These are phyloP conservation scores for Aspergillus sp. DNA, from an alignment of 2,329 filamentous ascomycete species.

Conservation along the genomic window DNA sequence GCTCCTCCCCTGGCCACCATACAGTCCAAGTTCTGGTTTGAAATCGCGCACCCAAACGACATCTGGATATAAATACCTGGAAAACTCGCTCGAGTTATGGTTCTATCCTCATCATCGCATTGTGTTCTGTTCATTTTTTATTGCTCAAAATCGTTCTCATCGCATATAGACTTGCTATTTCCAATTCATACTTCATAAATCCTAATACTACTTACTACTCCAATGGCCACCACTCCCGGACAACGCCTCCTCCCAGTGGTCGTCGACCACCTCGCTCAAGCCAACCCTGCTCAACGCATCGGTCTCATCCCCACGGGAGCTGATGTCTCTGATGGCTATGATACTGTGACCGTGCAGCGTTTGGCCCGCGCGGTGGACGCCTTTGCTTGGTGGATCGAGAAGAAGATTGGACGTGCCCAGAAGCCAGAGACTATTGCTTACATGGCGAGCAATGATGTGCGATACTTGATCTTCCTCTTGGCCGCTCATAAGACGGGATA, in stretches of 20 bases:
- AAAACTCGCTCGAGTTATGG: not conserved
- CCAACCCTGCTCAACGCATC: not conserved
- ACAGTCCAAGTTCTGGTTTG: not conserved
- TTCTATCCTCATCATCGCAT: not conserved
- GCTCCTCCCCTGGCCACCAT: not conserved
- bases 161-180: not conserved
- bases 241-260: not conserved
- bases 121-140: not conserved
- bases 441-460: slow-evolving; percentile 26
- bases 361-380: slow-evolving; percentile 27
- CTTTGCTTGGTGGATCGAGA: slow-evolving; percentile 29
- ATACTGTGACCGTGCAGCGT: slow-evolving; percentile 20
- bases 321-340: slow-evolving; percentile 6
- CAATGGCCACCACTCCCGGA: not conserved
- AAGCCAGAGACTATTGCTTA: slow-evolving; percentile 22
- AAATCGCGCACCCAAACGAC: not conserved
- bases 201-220: not conserved
- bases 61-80: not conserved
- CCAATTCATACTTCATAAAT: not conserved
- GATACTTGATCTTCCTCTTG: slow-evolving; percentile 22
- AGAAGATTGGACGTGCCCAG: slow-evolving; percentile 18
- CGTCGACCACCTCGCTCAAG: slow-evolving; percentile 8
- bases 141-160: not conserved
- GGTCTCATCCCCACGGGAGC: slow-evolving; percentile 5
- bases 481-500: slow-evolving; percentile 26